Evolutionary conservation across 805 yeast genomes (phyloP).

Genomic region (Nakazawaea siamensis): DNA sequence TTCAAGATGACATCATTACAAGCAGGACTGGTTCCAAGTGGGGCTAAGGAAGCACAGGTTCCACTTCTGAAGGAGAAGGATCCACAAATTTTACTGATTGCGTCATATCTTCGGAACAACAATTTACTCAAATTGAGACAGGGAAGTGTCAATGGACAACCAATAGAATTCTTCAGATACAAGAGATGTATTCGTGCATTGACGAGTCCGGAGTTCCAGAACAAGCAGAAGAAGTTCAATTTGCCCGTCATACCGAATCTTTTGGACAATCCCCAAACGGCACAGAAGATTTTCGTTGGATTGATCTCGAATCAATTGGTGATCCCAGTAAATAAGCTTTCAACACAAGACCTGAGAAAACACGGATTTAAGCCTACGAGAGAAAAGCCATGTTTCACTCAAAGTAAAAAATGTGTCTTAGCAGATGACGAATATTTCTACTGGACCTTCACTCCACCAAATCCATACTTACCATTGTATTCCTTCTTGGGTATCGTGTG

Average conservation of each 20-base stretch:
- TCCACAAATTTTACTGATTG: constrained; percentile 62
- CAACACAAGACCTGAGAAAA: constrained; percentile 56
- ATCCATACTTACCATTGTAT: constrained; percentile 52
- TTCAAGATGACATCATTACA: background rate
- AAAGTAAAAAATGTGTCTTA: constrained; percentile 49
- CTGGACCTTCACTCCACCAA: constrained; percentile 76
- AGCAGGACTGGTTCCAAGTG: background rate
- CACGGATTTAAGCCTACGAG: constrained; percentile 57
- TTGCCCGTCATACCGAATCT: constrained; percentile 24
- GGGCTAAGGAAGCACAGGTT: constrained; percentile 1
- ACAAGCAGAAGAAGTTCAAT: constrained; percentile 38
- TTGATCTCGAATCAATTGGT: constrained; percentile 69
- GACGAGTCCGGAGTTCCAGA: constrained; percentile 59
- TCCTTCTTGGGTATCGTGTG: constrained; percentile 61
- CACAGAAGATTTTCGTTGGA: constrained; percentile 52
- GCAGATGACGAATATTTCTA: constrained; percentile 65
- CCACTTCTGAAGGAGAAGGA: constrained; percentile 17
- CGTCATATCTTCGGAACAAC: constrained; percentile 61
- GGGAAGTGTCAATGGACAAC: constrained; percentile 66
- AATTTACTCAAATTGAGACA: constrained; percentile 67
- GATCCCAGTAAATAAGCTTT: constrained; percentile 68
- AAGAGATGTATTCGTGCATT: constrained; percentile 80
- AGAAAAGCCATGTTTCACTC: constrained; percentile 51
- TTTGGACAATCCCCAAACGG: constrained; percentile 39
- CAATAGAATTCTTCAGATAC: constrained; percentile 76